Percentiles rank a stretch among this genome's conserved stretches.
phyloP scores from a whole-genome alignment of 495 filamentous ascomycete species.

The Tuber indicum region DNA sequence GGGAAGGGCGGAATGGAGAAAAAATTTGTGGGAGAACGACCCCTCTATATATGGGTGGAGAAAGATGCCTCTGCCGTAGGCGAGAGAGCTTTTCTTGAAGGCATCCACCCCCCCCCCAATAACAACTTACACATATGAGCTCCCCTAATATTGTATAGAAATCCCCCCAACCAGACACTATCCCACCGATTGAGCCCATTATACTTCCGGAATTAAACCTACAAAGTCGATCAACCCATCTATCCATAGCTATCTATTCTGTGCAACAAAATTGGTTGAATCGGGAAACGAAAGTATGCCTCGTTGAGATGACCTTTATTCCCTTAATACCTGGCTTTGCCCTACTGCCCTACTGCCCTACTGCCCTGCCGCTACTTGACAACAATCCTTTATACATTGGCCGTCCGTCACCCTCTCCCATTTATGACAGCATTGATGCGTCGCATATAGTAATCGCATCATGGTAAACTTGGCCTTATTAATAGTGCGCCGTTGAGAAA shows the following conservation, averaged over 20 bases:
- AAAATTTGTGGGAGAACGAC: not conserved
- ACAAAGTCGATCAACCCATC: not conserved
- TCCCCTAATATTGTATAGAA: not conserved
- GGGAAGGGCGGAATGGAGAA: not conserved
- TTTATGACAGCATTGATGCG: constrained; percentile 3
- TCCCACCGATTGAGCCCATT: not conserved
- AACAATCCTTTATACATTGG: not conserved
- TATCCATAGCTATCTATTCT: not conserved
- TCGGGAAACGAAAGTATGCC: not conserved
- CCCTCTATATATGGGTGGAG: constrained; percentile 5
- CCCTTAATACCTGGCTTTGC: not conserved
- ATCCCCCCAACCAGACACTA: not conserved
- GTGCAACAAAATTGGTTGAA: not conserved
- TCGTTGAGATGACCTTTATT: not conserved
- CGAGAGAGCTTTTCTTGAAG: not conserved
- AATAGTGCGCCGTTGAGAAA: no score
- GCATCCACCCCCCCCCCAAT: constrained; percentile 2
- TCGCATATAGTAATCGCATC: not conserved
- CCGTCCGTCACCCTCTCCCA: not conserved
- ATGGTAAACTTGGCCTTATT: not conserved
- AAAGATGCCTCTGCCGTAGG: not conserved
- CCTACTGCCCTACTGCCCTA: not conserved
- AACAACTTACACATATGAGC: not conserved
- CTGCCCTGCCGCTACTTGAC: not conserved
- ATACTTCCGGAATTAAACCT: not conserved